Conservation (phyloP, 495 filamentous ascomycete genomes). For the Annulohypoxylon moriforme region DNA sequence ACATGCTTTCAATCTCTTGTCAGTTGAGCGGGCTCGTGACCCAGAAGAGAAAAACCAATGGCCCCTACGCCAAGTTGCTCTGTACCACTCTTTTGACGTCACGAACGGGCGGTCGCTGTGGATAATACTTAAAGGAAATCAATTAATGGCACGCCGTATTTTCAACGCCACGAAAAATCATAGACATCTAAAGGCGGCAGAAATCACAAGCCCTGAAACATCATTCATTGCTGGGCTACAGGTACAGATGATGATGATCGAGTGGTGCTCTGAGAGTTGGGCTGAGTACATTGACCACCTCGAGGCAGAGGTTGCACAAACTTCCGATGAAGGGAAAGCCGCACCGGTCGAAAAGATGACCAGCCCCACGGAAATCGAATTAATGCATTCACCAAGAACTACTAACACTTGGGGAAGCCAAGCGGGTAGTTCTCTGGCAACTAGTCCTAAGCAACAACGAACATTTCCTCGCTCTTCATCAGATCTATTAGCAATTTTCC, state of each 20-base stretch:
- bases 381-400: constrained; percentile 26
- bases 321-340: constrained; percentile 46
- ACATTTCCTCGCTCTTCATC: constrained; percentile 19
- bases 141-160: constrained; percentile 52
- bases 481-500: constrained; percentile 2
- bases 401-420: constrained; percentile 26
- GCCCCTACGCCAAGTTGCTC: constrained; percentile 55
- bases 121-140: constrained; percentile 58
- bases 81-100: constrained; percentile 60
- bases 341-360: constrained; percentile 43
- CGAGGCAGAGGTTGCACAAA: constrained; percentile 48
- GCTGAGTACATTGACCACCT: constrained; percentile 59
- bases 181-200: constrained; percentile 33
- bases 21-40: constrained; percentile 51
- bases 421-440: background rate
- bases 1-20: constrained; percentile 58
- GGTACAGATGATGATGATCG: constrained; percentile 55
- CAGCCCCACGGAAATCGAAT: constrained; percentile 25
- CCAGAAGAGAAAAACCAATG: constrained; percentile 50
- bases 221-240: constrained; percentile 51
- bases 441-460: constrained; percentile 4
- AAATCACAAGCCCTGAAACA: constrained; percentile 38
- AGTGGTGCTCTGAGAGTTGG: constrained; percentile 62
- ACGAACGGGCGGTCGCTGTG: constrained; percentile 50
- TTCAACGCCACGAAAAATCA: constrained; percentile 37